Base-by-base conservation (phyloP, 305 asterid genomes). In the Solanum hybrid region DNA sequence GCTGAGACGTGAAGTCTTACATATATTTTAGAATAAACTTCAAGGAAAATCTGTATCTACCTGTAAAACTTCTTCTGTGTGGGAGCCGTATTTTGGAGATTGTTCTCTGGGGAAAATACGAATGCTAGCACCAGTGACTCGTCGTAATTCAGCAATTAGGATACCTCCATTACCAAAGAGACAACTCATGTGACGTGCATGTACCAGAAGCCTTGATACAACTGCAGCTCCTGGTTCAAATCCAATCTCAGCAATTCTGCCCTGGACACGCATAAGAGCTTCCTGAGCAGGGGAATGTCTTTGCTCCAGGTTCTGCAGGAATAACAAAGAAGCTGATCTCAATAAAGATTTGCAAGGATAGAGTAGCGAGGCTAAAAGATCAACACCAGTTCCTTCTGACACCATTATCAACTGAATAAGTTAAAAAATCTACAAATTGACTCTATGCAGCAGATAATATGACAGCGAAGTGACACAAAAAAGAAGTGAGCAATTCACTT, bases 211-310 rank as follows among this genome's bases (percentile, higher is more conserved):
- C 87, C 91, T 90, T 75, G 91, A 88, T 78, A 90, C 91, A 24
- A 87, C 91, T 90, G 91, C 85, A 60, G 78, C 88, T 77, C 89
- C 91, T 37, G 89, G 89, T 78, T 90, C 91, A 90, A 87, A 90
- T 79, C 91, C 91, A 87, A 90, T 90, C 82, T 90, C 91, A 40
- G 89, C 88, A 86, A 90, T 87, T 72, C 91, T 87, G 11, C 88
- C 87, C n/a, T 87, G 91, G 60, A 90, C 91, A 78, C 91, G 89
- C 88, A 90, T 87, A 87, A 90, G 75, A 87, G 91, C 91, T 10
- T 90, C 91, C 79, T 87, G 91, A 35, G 91, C 91, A 86, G 91
- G 89, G 60, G 91, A 90, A 87, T 88, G 89, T 78, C 89, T 90
- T 87, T 90, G 89, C 87, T 90, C 91, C 14, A 87, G 84, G 85